phyloP scores from a whole-genome alignment of 495 filamentous ascomycete genomes.

The Annulohypoxylon bovei region DNA sequence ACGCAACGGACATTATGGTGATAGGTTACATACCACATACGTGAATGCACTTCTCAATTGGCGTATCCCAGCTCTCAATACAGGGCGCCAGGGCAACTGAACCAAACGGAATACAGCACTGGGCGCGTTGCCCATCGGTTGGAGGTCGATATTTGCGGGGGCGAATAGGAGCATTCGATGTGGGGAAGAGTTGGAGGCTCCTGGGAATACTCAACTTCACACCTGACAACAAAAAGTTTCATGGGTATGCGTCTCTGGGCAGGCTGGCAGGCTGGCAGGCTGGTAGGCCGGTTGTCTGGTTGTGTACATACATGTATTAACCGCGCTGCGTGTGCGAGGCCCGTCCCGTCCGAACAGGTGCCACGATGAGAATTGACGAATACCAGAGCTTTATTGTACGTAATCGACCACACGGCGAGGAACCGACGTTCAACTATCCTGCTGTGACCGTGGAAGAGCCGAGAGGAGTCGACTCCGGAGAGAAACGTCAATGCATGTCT shows the following conservation, averaged over 20 bases:
- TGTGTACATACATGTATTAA: slow-evolving; percentile 9
- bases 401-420: slow-evolving; percentile 36
- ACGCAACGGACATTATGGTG: not conserved
- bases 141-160: slow-evolving; percentile 30
- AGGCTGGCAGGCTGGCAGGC: not conserved
- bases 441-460: slow-evolving; percentile 16
- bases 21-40: slow-evolving; percentile 27
- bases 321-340: slow-evolving; percentile 25
- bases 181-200: slow-evolving; percentile 41
- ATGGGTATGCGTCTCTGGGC: slow-evolving; percentile 6
- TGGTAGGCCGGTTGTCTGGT: no score
- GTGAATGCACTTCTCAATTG: slow-evolving; percentile 12
- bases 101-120: slow-evolving; percentile 26
- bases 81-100: slow-evolving; percentile 31
- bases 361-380: slow-evolving; percentile 31
- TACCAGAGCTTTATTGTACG: slow-evolving; percentile 42
- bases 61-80: slow-evolving; percentile 11
- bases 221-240: slow-evolving; percentile 40
- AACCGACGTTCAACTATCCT: slow-evolving; percentile 3
- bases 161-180: slow-evolving; percentile 34
- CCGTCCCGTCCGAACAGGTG: slow-evolving; percentile 37
- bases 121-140: slow-evolving; percentile 21
- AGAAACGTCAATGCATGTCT: slow-evolving; percentile 20
- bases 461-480: not conserved
- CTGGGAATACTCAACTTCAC: slow-evolving; percentile 34